A percentile compares a stretch with the other conserved stretches of the same genome.
Conservation (phyloP, 352 stramenopile genomes). For the Globisporangium alternatum region DNA sequence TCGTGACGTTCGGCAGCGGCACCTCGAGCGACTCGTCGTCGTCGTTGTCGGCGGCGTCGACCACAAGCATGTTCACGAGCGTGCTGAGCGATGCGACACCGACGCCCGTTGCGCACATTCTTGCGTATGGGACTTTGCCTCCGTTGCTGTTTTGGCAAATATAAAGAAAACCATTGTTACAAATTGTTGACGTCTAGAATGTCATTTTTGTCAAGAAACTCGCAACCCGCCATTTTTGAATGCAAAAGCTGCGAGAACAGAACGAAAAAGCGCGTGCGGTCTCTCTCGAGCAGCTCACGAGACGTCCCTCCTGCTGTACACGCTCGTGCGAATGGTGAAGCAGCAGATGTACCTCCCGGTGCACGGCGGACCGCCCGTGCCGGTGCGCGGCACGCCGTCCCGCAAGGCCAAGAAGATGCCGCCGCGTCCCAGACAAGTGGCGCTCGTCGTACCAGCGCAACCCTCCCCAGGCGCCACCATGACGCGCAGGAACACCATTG, state of each 20-base stretch:
- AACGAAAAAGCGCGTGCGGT: not conserved
- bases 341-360: conserved; percentile 4
- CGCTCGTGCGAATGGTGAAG: not conserved
- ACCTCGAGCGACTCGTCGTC: too few species aligned
- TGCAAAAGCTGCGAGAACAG: not conserved
- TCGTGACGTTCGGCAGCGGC: too few species aligned
- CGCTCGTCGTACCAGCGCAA: not conserved
- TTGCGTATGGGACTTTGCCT: too few species aligned
- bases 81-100: too few species aligned
- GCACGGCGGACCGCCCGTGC: not conserved
- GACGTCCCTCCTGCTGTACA: not conserved
- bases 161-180: too few species aligned
- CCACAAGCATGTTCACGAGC: too few species aligned
- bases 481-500: not conserved
- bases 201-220: not conserved
- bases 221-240: not conserved
- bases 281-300: not conserved
- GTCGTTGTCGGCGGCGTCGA: too few species aligned
- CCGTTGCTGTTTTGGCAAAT: too few species aligned
- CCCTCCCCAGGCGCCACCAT: not conserved
- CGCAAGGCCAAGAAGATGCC: conserved; percentile 3
- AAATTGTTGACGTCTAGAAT: not conserved
- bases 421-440: not conserved
- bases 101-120: too few species aligned
- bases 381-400: conserved; percentile 1